A percentile compares a stretch with the other conserved stretches of the same genome.
These are phyloP conservation scores for Flaveria robusta DNA, from an alignment of 129 eudicot genomes.

Conservation along the genomic window DNA sequence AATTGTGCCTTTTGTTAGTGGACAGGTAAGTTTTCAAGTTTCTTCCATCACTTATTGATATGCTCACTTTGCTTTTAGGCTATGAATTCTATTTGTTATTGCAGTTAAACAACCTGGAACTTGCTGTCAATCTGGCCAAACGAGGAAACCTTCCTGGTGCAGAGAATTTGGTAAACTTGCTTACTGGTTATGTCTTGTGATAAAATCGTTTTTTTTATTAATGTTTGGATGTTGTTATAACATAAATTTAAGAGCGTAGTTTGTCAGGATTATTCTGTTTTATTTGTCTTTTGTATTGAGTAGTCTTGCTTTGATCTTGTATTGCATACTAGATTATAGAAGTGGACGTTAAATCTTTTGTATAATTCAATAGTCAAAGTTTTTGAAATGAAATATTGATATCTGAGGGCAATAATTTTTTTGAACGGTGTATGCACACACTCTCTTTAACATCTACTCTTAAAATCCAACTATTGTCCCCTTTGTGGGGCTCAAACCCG, in stretches of 20 bases:
- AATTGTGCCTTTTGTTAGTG: conserved; percentile 93
- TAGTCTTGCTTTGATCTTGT: conserved; percentile 15
- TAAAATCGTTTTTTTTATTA: not conserved
- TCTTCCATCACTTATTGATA: conserved; percentile 9
- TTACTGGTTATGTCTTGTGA: conserved; percentile 16
- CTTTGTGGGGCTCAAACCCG: too few relatives aligned
- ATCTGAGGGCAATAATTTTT: not conserved
- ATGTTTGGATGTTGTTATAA: conserved; percentile 20
- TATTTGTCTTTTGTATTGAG: not conserved
- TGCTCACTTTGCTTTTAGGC: not conserved
- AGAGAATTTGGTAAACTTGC: conserved; percentile 81
- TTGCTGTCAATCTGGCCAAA: conserved; percentile 99
- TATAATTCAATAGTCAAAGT: conserved; percentile 2
- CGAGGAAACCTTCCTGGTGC: conserved; percentile 99
- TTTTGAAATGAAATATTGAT: not conserved
- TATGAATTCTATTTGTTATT: conserved; percentile 2
- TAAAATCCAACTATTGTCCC: too few relatives aligned
- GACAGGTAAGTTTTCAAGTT: conserved; percentile 66
- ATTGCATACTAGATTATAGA: conserved; percentile 14
- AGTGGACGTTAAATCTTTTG: not conserved
- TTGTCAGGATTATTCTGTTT: not conserved
- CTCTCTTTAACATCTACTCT: too few relatives aligned
- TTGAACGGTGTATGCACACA: too few relatives aligned
- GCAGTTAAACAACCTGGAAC: conserved; percentile 97
- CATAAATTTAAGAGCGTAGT: not conserved